Conservation (phyloP, 306 rosid genomes). For the Boehmeria nivea region DNA sequence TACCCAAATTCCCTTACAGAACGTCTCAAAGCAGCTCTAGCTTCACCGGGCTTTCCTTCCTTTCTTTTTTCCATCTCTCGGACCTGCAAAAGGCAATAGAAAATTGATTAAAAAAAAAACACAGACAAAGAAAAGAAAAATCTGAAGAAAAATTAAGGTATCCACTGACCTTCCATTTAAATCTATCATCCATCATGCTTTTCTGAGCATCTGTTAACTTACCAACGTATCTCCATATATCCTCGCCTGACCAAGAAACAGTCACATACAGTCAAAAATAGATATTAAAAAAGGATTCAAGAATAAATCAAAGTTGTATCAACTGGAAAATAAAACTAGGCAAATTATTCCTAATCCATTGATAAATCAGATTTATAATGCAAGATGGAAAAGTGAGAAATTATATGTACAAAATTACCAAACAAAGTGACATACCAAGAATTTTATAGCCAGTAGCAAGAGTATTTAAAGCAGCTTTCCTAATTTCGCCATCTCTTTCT, state of each 20-base stretch:
- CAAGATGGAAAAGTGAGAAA: not conserved
- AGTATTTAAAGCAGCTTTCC: constrained; percentile 95
- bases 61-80: constrained; percentile 95
- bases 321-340: not conserved
- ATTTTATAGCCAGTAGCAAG: constrained; percentile 96
- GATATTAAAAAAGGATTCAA: not conserved
- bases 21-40: constrained; percentile 85
- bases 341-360: too few species aligned
- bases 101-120: constrained; percentile 11
- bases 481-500: constrained; percentile 89
- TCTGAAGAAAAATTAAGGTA: not conserved
- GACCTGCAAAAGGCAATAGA: constrained; percentile 40
- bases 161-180: constrained; percentile 87
- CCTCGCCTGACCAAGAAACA: constrained; percentile 59
- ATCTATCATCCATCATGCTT: constrained; percentile 95
- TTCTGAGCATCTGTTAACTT: constrained; percentile 95
- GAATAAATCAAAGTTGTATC: not conserved
- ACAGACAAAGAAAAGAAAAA: not conserved
- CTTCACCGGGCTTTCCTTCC: constrained; percentile 99
- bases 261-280: not conserved
- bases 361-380: too few species aligned
- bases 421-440: constrained; percentile 61
- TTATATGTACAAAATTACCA: not conserved
- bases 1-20: constrained; percentile 89
- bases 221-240: constrained; percentile 95